Evolutionary conservation across 1,139 yeast species (phyloP), one percentile per base, ranked within the genome.

Genomic region (Spathaspora sp.): DNA sequence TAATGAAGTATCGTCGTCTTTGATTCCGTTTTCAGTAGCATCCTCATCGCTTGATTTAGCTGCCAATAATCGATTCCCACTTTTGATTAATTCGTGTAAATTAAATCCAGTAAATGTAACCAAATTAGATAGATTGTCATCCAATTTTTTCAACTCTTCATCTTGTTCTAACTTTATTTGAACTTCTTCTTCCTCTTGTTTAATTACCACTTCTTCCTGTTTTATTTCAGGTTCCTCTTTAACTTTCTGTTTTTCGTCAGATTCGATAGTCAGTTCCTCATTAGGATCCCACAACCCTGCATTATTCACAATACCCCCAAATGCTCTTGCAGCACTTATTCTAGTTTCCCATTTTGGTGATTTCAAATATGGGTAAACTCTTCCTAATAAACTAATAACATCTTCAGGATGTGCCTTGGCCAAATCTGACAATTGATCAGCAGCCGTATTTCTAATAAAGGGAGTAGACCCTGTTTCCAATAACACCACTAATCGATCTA

Each of bases 401-500:
- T 95, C 99, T 63, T 91, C 98, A 0, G 98, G 97, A 58, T 95
- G 99, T 39, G 88, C 86, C 63, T 86, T 87, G 26, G 97, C 98
- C 43, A 95, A 77, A 57, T 91, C 98, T 2, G 97, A 90, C 55
- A 95, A 75, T 67, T 95, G 99, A 60, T 93, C 97, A 2, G 99
- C 99, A 0, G 99, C 99, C 10, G 97, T 89, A 59, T 89, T 89
- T 55, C 99, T 80, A 43, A 95, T 95, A 63, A 89, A 88, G 36
- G 89, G 89, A 6, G 98, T 90, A 13, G 97, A 89, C 11, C 99
- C 99, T 2, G 97, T 89, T 68, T 95, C 99, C 54, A 95, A 72
- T 51, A 93, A 72, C 20, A 84, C 80, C 51, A 86, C 93, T 61
- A 86, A 81, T 51, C 95, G 72, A 61, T 86, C 95, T 60, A 86